Conservation (phyloP, 495 filamentous ascomycete species). For the Penicillium dipodomyicola region DNA sequence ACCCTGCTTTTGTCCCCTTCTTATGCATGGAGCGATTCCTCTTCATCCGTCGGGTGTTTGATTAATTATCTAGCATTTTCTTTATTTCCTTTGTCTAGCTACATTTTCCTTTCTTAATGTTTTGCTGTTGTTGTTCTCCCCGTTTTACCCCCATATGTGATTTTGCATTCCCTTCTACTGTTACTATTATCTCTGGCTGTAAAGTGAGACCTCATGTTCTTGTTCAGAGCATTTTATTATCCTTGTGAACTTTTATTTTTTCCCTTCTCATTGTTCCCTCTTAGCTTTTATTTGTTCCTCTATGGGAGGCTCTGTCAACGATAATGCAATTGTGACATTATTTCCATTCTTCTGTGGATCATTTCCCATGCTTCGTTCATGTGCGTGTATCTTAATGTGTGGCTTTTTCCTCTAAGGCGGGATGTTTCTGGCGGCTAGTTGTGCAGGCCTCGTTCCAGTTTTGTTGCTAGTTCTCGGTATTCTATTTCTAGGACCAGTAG, state of each 20-base stretch:
- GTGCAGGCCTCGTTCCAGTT: background rate
- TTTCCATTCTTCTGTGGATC: constrained; percentile 7
- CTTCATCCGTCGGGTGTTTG: constrained; percentile 31
- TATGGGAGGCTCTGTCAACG: constrained; percentile 23
- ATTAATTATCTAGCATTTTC: constrained; percentile 38
- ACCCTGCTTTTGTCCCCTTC: constrained; percentile 44
- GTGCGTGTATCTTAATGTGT: constrained; percentile 5
- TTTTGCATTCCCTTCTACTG: constrained; percentile 32
- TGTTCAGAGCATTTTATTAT: constrained; percentile 23
- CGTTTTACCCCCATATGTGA: constrained; percentile 15
- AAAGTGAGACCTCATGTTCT: constrained; percentile 35
- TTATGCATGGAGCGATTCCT: constrained; percentile 42
- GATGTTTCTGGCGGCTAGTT: constrained; percentile 4
- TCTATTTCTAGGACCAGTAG: constrained; percentile 5
- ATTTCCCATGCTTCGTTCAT: background rate
- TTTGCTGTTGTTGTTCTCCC: constrained; percentile 18
- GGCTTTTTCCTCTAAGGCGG: background rate
- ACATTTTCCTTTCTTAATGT: constrained; percentile 40
- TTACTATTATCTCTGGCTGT: constrained; percentile 45
- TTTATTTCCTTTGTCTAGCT: constrained; percentile 35
- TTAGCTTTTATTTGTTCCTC: constrained; percentile 23
- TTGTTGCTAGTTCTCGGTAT: constrained; percentile 2
- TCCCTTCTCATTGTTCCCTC: background rate
- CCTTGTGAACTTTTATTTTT: constrained; percentile 1
- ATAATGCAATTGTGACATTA: constrained; percentile 29